Evolutionary conservation across 768 basidiomycete genomes (phyloP), one percentile per base, ranked within the genome.

Genomic region (Leccinum ochraceum): DNA sequence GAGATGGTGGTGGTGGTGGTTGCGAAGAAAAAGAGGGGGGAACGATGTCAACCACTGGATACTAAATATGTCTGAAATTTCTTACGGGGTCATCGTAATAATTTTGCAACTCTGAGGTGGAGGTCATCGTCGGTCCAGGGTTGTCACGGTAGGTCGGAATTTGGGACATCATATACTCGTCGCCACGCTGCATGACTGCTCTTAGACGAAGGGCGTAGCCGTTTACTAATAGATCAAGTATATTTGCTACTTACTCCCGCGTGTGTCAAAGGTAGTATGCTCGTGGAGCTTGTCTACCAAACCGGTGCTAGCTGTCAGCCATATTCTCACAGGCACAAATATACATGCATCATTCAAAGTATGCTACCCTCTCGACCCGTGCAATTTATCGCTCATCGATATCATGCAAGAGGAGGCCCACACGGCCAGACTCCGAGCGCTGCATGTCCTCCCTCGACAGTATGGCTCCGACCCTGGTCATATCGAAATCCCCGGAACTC

Each of bases 31-130:
- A 53, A 28, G 22, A 14, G 37, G 0, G 37, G 49, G 14, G 49
- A 7, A 16, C 55, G 60, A 56, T 30, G 30, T 46, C 0, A 3
- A 48, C 10, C 20, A 46, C 52, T 61, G 60, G 60, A 59, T 59
- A 60, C 50, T 24, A 51, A 37, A 52, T 57, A 61, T 50, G 34
- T 57, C 39, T 46, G 11, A 36, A 13, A 13, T 36, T 32, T 36
- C 63, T 59, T 55, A 71, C 67, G 20, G 66, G 58, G 54, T 73
- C 67, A 24, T 75, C 74, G 57, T 74, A 71, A 58, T 72, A 74
- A 46, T 56, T 55, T 36, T 75, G 72, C 48, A 74, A 54, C 17
- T 74, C 73, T 20, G 72, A 62, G 2, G 60, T 66, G 22, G 66
- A 59, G 2, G 61, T 46, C 42, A 34, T 30, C 2, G 57, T 52